A percentile compares a stretch with the other conserved stretches of the same genome.
phyloP scores from a whole-genome alignment of 495 filamentous ascomycete genomes.

The Lentithecium fluviatile region DNA sequence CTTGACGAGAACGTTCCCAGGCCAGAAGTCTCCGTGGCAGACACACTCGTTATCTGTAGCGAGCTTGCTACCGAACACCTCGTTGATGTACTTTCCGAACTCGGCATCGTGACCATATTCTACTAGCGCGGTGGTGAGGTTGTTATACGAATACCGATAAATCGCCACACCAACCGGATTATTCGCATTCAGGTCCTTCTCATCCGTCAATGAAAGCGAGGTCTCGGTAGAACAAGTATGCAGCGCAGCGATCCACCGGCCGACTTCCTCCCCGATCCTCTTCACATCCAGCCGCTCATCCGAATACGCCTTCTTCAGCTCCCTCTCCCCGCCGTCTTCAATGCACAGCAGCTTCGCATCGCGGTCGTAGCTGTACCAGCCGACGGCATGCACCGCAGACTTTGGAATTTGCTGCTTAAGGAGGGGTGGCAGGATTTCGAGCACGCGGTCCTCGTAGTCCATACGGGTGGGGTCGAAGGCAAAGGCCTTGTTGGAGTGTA shows the following conservation, averaged over 20 bases:
- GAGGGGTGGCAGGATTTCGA: constrained; percentile 24
- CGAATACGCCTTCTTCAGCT: constrained; percentile 41
- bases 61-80: constrained; percentile 36
- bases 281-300: constrained; percentile 34
- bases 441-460: constrained; percentile 39
- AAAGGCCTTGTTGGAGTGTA: constrained; percentile 26
- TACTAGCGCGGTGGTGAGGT: constrained; percentile 28
- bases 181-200: constrained; percentile 25
- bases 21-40: constrained; percentile 47
- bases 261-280: constrained; percentile 28
- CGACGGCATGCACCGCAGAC: constrained; percentile 9
- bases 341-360: not conserved
- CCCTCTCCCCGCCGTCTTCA: constrained; percentile 28
- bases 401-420: constrained; percentile 10
- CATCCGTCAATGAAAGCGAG: constrained; percentile 12
- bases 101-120: constrained; percentile 33
- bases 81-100: constrained; percentile 36
- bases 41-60: constrained; percentile 39
- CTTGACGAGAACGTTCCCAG: constrained; percentile 37
- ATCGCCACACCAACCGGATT: constrained; percentile 37
- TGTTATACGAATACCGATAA: constrained; percentile 37
- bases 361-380: constrained; percentile 4
- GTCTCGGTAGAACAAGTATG: constrained; percentile 10
- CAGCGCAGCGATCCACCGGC: constrained; percentile 36
- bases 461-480: constrained; percentile 39